Base-by-base conservation (phyloP, 2,329 filamentous ascomycete genomes). In the Alternaria conjuncta region DNA sequence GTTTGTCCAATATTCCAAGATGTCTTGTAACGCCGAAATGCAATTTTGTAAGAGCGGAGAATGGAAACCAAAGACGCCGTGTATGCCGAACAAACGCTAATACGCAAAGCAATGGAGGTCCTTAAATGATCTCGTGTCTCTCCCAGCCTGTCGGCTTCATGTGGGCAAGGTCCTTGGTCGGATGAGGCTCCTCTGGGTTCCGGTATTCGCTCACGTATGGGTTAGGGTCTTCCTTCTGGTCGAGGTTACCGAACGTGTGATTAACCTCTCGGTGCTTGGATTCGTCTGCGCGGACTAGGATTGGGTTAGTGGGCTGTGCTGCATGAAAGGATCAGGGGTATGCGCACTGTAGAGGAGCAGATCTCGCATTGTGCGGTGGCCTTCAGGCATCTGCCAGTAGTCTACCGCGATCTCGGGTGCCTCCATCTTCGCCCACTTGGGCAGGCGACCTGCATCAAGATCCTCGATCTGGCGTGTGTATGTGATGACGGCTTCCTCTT, bases 381-480 rank as follows among this genome's bases (percentile, higher is more conserved):
- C 91, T 78, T 97, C 90, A 0, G 94, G 94, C 89, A 99, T 97
- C 45, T 92, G 89, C 93, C 94, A 99, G 82, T 99, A 99, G 69
- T 89, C 86, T 53, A 97, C 82, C 0, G 96, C 96, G 69, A 99
- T 94, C 63, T 97, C 92, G 0, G 96, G 96, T 3, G 96, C 93
- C 57, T 86, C 73, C 74, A 97, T 90, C 8, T 89, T 86, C 25
- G 88, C 84, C 94, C 96, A 99, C 71, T 89, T 89, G 1, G 94
- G 94, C 13, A 97, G 83, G 62, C 88, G 87, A n/a, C 95, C 95
- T 3, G 87, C 86, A 62, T 98, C 94, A 23, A 99, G 87, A 75
- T 98, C 96, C 69, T 89, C 85, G 72, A 98, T 92, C 64, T 93
- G 92, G 54, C 94, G 89, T 0, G 93, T 96, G 83, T 99, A 99